Conservation (phyloP, 345 rosid genomes). For the Anacardium occidentale region DNA sequence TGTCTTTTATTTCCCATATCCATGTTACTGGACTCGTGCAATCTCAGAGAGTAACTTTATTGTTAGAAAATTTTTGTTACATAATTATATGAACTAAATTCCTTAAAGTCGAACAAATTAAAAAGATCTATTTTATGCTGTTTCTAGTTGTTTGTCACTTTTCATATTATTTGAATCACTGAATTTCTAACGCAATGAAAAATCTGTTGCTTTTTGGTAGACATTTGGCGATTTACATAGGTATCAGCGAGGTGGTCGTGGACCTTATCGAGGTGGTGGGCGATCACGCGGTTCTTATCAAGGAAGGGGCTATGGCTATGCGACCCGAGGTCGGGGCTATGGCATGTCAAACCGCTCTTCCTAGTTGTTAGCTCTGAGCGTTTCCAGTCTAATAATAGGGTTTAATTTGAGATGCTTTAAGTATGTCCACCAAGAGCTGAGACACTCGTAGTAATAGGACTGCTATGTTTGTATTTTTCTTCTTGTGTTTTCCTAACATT, state of each 20-base stretch:
- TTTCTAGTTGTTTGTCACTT: too few species aligned
- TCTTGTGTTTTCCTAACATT: neutral
- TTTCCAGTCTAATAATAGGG: neutral
- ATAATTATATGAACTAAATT: too few species aligned
- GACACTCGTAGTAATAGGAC: neutral
- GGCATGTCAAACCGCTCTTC: constrained; percentile 9
- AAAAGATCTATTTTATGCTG: too few species aligned
- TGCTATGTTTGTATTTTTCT: neutral
- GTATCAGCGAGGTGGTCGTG: constrained; percentile 34
- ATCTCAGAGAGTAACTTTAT: neutral
- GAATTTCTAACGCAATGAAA: too few species aligned
- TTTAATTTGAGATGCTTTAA: neutral
- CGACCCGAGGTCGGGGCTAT: constrained; percentile 27
- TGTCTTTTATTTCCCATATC: neutral
- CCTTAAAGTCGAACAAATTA: too few species aligned
- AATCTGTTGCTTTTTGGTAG: constrained; percentile 11
- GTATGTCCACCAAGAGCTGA: neutral
- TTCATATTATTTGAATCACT: too few species aligned
- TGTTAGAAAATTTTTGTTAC: too few species aligned
- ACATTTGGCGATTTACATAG: constrained; percentile 34
- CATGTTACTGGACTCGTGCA: neutral
- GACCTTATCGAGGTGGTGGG: constrained; percentile 26
- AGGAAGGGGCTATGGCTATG: constrained; percentile 27
- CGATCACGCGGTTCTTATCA: constrained; percentile 24
- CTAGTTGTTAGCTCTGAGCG: neutral